Conservation (phyloP, 2,329 filamentous ascomycete genomes). For the Trematosphaeria pertusa region DNA sequence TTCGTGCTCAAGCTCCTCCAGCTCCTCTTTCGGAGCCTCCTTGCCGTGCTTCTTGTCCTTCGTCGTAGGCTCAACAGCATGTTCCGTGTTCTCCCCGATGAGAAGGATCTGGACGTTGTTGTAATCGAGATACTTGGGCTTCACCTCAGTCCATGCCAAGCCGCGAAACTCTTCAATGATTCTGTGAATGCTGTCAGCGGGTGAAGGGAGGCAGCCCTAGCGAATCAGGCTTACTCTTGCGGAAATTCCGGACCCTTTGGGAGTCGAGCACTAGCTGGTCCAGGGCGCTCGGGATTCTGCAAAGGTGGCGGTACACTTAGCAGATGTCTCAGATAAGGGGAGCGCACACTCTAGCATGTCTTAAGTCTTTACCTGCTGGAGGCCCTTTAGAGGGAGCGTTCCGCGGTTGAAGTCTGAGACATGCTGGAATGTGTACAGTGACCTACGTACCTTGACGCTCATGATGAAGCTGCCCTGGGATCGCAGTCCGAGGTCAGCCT, state of each 20-base stretch:
- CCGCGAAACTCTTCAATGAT: conserved; percentile 74
- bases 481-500: conserved; percentile 75
- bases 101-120: conserved; percentile 78
- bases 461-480: conserved; percentile 78
- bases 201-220: no score
- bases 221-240: conserved; percentile 70
- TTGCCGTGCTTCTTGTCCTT: conserved; percentile 65
- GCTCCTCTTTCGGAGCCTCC: conserved; percentile 70
- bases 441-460: no score
- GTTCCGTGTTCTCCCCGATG: conserved; percentile 71
- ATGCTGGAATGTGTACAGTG: no score
- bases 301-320: no score
- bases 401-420: no score
- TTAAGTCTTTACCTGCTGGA: no score
- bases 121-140: conserved; percentile 77
- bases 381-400: no score
- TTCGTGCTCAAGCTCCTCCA: conserved; percentile 78
- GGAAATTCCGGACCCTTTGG: conserved; percentile 73
- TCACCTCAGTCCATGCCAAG: conserved; percentile 75
- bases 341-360: no score
- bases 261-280: conserved; percentile 69
- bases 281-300: conserved; percentile 75
- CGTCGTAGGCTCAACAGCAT: conserved; percentile 63
- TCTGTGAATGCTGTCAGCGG: conserved; percentile 47
- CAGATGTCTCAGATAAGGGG: no score